phyloP scores from a whole-genome alignment of 1,139 yeast genomes.

The Candida neerlandica region DNA sequence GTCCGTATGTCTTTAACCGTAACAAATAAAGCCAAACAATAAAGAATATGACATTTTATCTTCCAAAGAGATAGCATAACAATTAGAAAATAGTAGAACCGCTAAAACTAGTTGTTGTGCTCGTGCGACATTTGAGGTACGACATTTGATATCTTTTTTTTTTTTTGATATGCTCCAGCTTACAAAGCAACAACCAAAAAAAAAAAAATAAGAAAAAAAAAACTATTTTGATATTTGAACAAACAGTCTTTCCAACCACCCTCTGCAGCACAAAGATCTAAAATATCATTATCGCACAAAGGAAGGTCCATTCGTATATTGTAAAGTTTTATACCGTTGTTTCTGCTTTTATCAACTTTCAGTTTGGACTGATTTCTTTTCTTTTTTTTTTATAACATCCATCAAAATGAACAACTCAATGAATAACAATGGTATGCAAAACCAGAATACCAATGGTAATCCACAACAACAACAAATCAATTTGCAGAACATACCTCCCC shows the following conservation, averaged over 20 bases:
- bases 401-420: constrained; percentile 10
- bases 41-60: too few relatives aligned
- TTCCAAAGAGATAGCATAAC: not conserved
- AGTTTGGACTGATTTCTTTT: not conserved
- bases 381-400: not conserved
- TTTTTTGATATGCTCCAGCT: not conserved
- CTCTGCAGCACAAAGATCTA: not conserved
- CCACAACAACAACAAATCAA: constrained; percentile 10
- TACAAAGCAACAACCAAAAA: not conserved
- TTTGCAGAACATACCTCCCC: constrained; percentile 43
- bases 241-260: not conserved
- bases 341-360: not conserved
- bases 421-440: constrained; percentile 11
- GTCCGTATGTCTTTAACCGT: too few relatives aligned
- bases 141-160: not conserved
- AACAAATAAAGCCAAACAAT: too few relatives aligned
- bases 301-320: not conserved
- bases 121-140: not conserved
- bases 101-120: not conserved
- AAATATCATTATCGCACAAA: not conserved
- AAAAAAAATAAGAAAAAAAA: not conserved
- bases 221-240: not conserved
- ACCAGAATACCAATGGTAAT: constrained; percentile 10
- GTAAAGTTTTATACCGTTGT: not conserved
- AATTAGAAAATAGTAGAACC: not conserved